Evolutionary conservation across 2,329 filamentous ascomycete species (phyloP).

Genomic region (Seiridium unicorne): DNA sequence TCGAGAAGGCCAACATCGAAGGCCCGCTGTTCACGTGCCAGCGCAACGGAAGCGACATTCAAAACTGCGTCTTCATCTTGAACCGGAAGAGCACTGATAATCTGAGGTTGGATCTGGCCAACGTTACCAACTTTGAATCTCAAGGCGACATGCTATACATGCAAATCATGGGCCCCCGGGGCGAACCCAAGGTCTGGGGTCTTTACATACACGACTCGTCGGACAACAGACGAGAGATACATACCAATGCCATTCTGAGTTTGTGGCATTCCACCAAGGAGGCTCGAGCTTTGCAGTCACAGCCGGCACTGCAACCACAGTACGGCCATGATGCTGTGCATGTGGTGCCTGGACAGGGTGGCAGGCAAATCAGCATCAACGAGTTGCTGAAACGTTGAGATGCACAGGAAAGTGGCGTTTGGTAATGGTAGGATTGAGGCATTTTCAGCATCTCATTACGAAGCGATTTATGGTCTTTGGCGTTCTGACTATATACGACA

Average conservation of each 20-base stretch:
- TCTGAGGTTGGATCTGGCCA: slow-evolving; percentile 63
- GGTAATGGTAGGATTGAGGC: not conserved
- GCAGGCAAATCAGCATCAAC: slow-evolving; percentile 2
- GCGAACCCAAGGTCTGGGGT: slow-evolving; percentile 42
- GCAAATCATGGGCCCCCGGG: slow-evolving; percentile 13
- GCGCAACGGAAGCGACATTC: slow-evolving; percentile 33
- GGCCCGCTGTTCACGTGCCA: slow-evolving; percentile 87
- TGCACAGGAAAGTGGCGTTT: not conserved
- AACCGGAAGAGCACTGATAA: slow-evolving; percentile 73
- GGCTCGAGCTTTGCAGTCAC: not conserved
- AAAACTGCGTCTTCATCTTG: slow-evolving; percentile 66
- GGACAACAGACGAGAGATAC: slow-evolving; percentile 35
- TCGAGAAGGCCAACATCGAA: slow-evolving; percentile 85
- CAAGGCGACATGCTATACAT: slow-evolving; percentile 24
- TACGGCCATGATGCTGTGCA: not conserved
- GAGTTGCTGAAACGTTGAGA: slow-evolving; percentile 2
- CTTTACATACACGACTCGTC: slow-evolving; percentile 55
- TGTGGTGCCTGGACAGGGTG: not conserved
- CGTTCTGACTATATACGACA: no score
- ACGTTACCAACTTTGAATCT: slow-evolving; percentile 60
- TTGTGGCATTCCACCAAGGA: slow-evolving; percentile 34
- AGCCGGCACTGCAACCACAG: not conserved
- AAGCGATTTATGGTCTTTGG: no score
- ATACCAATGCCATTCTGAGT: slow-evolving; percentile 40
- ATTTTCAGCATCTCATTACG: not conserved